phyloP scores from a whole-genome alignment of 768 basidiomycete species.

The Macrolepiota fuliginosa region DNA sequence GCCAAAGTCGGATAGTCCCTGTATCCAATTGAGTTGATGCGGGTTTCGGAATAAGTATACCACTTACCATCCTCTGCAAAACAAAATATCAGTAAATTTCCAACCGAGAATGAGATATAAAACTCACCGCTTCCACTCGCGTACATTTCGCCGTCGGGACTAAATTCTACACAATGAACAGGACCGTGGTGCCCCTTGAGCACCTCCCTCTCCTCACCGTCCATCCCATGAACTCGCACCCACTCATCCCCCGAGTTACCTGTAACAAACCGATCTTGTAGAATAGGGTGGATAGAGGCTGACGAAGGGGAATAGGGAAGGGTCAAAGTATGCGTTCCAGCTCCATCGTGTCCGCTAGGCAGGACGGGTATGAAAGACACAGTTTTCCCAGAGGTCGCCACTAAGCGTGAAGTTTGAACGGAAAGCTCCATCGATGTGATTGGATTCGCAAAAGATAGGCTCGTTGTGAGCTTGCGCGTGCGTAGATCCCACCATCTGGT shows the following conservation, averaged over 20 bases:
- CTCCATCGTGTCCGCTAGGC: conserved; percentile 57
- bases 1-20: conserved; percentile 97
- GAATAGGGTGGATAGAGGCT: conserved; percentile 89
- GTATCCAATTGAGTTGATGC: conserved; percentile 9
- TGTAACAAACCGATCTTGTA: conserved; percentile 88
- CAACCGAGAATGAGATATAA: conserved; percentile 10
- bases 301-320: conserved; percentile 89
- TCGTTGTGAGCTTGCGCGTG: conserved; percentile 68
- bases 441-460: conserved; percentile 69
- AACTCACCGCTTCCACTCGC: conserved; percentile 92
- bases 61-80: conserved; percentile 69
- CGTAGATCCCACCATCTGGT: conserved; percentile 95
- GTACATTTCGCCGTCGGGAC: conserved; percentile 96
- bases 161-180: conserved; percentile 90
- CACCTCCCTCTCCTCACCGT: conserved; percentile 87
- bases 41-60: background rate
- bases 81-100: conserved; percentile 14
- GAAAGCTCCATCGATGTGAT: conserved; percentile 96
- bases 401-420: conserved; percentile 72
- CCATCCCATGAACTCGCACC: conserved; percentile 91
- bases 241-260: conserved; percentile 91
- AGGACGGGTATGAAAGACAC: conserved; percentile 88
- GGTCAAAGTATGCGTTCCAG: conserved; percentile 70
- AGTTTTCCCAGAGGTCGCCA: conserved; percentile 88
- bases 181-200: conserved; percentile 98